Evolutionary conservation across 1,139 yeast species (phyloP), one percentile per base, ranked within the genome.

Genomic region (Taphrina wiesneri): DNA sequence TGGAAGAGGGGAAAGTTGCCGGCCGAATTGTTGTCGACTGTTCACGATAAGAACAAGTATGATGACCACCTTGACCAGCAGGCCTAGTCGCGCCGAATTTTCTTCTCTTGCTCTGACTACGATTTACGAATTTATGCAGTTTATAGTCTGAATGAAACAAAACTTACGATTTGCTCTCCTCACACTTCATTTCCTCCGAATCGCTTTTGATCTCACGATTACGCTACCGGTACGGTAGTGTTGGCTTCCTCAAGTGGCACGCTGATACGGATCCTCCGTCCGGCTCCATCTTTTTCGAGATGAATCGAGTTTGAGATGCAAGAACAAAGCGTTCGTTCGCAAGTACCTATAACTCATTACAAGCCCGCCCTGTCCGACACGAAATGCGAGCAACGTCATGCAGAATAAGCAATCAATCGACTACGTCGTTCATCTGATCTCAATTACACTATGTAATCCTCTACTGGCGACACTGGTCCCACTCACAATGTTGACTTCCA

Each of bases 1-100:
- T 87, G 92, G 86, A 83, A 76, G 79, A 83, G 75, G 90, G 91
- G 72, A 83, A 85, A 79, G 83, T 87, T 73, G 82, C 84, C 70
- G 93, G 93, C 71, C 83, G 93, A 47, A 51, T 62, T 25, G 65
- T 62, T 28, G 65, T 62, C 15, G 61, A 52, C 36, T 54, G 59
- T n/a, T 28, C 43, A 23, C 59, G 59, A 54, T 54, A 49, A 17
- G n/a, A n/a, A 13, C 49, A 11, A 7, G 11, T 45, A 5, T n/a
- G 5, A 7, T 21, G 4, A 28, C 49, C 28, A 2, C 26, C 28
- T 45, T 21, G 25, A 45, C 28, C 19, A 39, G 43, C 43, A 39
- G 43, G 43, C n/a, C 43, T 39, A 13, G 17, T 39, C 43, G 43
- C 13, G 43, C 17, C 19, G n/a, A n/a, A n/a, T 13, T 13, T n/a